Evolutionary conservation across 2,329 filamentous ascomycete genomes (phyloP), one percentile per base, ranked within the genome.

Genomic region (Sporothrix euskadiensis): DNA sequence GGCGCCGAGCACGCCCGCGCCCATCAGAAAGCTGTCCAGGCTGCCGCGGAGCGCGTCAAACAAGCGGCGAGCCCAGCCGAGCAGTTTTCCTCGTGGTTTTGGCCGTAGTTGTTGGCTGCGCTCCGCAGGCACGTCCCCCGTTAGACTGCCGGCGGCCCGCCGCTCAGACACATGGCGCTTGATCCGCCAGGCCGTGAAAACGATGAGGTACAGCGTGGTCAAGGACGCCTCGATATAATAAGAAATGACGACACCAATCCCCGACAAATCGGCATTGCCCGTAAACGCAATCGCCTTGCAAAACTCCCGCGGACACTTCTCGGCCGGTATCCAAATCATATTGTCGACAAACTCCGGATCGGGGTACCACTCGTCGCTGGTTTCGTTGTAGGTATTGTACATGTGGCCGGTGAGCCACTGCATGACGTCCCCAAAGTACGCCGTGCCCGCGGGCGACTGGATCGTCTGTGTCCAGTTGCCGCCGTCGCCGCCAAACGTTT

Each of bases 31-130:
- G 80, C 79, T 44, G 77, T 75, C 75, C 5, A 79, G 69, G n/a
- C 75, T 75, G 61, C 76, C 75, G 16, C 76, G 75, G n/a, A 78
- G 76, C 8, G 77, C 76, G 71, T 79, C 78, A 26, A 79, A 74
- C 26, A 78, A 74, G 3, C 79, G 76, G 35, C 74, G 72, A 26
- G 47, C n/a, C 6, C 70, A 49, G 3, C 56, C n/a, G 26, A 9
- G 19, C 5, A 47, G 35, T 4, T 72, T 16, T 3, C 49, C 49
- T 1, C 30, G 30, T 35, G 52, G 7, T 22, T 39, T n/a, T 7
- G 10, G 12, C 1, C n/a, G n/a, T n/a, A n/a, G n/a, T n/a, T 30
- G n/a, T n/a, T 30, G n/a, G 39, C 39, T 26, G 0, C 39, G 39
- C 39, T 65, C 39, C 39, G 47, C 14, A 7, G 39, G 35, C 6